Evolutionary conservation across 2,329 filamentous ascomycete species (phyloP), one percentile per base, ranked within the genome.

Genomic region (Alternaria solani): DNA sequence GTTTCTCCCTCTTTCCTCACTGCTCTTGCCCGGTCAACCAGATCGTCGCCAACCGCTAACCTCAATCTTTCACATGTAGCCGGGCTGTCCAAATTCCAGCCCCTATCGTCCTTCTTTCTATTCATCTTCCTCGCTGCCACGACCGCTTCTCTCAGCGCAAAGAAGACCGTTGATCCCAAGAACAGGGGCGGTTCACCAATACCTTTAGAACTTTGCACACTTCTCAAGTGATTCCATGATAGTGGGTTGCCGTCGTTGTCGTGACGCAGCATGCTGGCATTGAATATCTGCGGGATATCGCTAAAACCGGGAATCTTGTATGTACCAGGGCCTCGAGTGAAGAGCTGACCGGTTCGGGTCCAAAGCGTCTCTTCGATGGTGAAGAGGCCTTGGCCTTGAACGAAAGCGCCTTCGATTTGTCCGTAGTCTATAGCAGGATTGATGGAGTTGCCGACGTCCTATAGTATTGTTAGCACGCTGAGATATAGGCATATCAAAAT

Each of bases 231-330:
- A 78, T 93, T 88, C 93, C 93, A 96, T 71, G 89, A 88, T 5
- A 96, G 44, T 2, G 72, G 70, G 1, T 73, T 76, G 0, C 76
- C 77, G 1, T 76, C 68, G 46, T 70, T 74, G 44, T 79, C 92
- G 49, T 88, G 89, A 75, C 95, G 94, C 64, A 96, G 86, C 70
- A 96, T 83, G 32, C 85, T 87, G 14, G 94, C 90, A 76, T 95
- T 94, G 82, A 96, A 93, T 43, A 87, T 84, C 74, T 96, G 92
- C 4, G 93, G 93, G 18, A 96, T 92, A 74, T 96, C 92, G 49
- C 90, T 84, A 84, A 96, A 96, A 0, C 92, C 92, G 0, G 93
- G 93, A 71, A 96, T 95, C 81, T 96, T 95, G 81, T 95, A 95
- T 2, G 90, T 87, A 3, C 87, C 87, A 0, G 87, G 87, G 0